Conservation (phyloP, 371 early-diverging fungal species). For the Haplosporangium sp. region DNA sequence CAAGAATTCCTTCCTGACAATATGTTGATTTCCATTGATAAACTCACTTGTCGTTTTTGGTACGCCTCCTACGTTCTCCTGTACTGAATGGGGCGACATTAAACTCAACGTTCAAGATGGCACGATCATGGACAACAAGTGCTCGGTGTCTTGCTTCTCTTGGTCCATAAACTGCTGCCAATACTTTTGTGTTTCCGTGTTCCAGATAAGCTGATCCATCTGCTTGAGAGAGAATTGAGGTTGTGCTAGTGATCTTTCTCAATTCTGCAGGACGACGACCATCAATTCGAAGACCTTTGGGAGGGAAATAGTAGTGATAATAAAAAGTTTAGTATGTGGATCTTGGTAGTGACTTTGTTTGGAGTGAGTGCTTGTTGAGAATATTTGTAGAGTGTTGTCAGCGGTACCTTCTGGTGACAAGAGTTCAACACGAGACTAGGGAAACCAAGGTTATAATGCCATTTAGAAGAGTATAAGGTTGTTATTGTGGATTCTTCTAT, state of each 20-base stretch:
- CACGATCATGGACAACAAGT: conserved; percentile 78
- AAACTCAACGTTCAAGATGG: conserved; percentile 90
- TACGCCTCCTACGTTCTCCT: conserved; percentile 86
- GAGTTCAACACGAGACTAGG: conserved; percentile 73
- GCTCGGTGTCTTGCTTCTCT: conserved; percentile 82
- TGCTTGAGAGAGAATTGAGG: conserved; percentile 83
- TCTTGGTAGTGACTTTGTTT: not conserved
- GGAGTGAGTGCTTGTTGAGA: not conserved
- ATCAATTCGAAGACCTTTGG: conserved; percentile 87
- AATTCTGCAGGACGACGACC: conserved; percentile 94
- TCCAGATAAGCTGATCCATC: conserved; percentile 96
- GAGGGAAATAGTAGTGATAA: not conserved
- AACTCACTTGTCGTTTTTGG: conserved; percentile 85
- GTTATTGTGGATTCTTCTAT: not conserved
- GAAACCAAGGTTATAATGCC: no score
- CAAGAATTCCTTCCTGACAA: no score
- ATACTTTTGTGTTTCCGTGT: conserved; percentile 95
- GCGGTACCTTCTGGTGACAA: conserved; percentile 73
- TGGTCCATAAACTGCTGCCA: conserved; percentile 95
- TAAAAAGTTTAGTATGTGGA: not conserved
- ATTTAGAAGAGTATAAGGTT: no score
- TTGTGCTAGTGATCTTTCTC: conserved; percentile 83
- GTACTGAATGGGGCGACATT: conserved; percentile 93
- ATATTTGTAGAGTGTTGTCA: no score
- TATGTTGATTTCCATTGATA: no score